Conservation (phyloP, 1,139 yeast species). For the Meyerozyma carpophila region DNA sequence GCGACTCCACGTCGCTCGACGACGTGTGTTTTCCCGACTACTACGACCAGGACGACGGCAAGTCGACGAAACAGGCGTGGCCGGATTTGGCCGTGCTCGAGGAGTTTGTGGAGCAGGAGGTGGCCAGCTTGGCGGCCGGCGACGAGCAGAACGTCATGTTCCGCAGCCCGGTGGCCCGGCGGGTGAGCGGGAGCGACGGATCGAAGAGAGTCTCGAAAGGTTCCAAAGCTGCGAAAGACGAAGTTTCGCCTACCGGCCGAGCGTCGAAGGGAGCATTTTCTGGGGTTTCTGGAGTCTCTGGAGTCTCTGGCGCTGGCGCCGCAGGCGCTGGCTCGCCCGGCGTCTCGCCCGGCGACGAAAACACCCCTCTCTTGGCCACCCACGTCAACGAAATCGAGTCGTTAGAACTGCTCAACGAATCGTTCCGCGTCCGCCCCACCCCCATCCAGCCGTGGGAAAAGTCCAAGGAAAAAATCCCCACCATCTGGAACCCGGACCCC, state of each 20-base stretch:
- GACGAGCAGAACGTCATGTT: conserved; percentile 21
- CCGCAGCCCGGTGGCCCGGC: conserved; percentile 17
- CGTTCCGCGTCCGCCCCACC: conserved; percentile 65
- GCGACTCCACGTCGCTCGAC: conserved; percentile 69
- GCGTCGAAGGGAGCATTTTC: not conserved
- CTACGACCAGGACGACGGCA: conserved; percentile 9
- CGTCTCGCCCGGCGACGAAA: not conserved
- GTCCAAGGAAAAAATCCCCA: conserved; percentile 25
- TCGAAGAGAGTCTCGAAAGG: no score
- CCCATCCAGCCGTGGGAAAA: conserved; percentile 75
- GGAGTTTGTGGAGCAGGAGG: conserved; percentile 73
- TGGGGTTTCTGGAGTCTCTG: no score
- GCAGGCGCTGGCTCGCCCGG: not conserved
- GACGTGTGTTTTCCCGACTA: conserved; percentile 48
- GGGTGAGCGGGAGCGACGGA: conserved; percentile 2
- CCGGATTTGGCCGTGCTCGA: conserved; percentile 74
- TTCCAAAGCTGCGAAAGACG: no score
- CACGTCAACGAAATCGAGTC: conserved; percentile 64
- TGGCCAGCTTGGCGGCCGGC: conserved; percentile 31
- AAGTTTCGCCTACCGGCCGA: conserved; percentile 3
- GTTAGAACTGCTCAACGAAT: conserved; percentile 28
- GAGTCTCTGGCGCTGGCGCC: no score
- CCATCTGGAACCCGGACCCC: conserved; percentile 19
- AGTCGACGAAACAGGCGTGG: conserved; percentile 42
- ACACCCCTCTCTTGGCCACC: conserved; percentile 26